Evolutionary conservation across 116 monocot species (phyloP).

Genomic region (Dioscorea cayenensis): DNA sequence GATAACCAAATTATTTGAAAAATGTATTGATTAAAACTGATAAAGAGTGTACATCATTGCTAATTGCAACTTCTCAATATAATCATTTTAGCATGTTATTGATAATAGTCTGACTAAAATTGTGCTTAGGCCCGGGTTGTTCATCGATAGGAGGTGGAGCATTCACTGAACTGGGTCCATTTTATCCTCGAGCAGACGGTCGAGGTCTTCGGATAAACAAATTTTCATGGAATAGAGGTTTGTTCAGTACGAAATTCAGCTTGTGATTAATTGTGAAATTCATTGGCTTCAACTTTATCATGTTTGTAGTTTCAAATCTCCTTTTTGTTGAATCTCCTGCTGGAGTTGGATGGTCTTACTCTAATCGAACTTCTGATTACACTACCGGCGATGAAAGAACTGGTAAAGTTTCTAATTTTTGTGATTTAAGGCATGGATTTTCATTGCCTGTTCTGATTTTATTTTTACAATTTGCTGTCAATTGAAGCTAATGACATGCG

Average conservation of each 20-base stretch:
- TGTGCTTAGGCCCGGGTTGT: constrained; percentile 73
- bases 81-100: neutral
- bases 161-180: constrained; percentile 85
- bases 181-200: constrained; percentile 80
- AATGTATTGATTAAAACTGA: too few species aligned
- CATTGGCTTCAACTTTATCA: neutral
- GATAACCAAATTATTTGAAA: too few species aligned
- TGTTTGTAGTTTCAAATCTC: constrained; percentile 49
- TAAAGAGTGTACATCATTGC: too few species aligned
- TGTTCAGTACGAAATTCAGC: neutral
- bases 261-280: neutral
- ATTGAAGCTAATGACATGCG: constrained; percentile 76
- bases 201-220: constrained; percentile 62
- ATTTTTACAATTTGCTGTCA: constrained; percentile 6
- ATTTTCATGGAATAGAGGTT: constrained; percentile 89
- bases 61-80: too few species aligned
- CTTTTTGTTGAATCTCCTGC: constrained; percentile 85
- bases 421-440: neutral
- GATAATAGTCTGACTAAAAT: neutral
- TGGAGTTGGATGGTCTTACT: constrained; percentile 82
- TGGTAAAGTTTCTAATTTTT: constrained; percentile 17
- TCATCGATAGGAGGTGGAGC: constrained; percentile 91
- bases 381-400: constrained; percentile 45
- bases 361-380: constrained; percentile 56
- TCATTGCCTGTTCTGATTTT: constrained; percentile 1